These are phyloP conservation scores for Zygosaccharomyces sapae DNA, from an alignment of 1,139 yeast species.

Conservation along the genomic window DNA sequence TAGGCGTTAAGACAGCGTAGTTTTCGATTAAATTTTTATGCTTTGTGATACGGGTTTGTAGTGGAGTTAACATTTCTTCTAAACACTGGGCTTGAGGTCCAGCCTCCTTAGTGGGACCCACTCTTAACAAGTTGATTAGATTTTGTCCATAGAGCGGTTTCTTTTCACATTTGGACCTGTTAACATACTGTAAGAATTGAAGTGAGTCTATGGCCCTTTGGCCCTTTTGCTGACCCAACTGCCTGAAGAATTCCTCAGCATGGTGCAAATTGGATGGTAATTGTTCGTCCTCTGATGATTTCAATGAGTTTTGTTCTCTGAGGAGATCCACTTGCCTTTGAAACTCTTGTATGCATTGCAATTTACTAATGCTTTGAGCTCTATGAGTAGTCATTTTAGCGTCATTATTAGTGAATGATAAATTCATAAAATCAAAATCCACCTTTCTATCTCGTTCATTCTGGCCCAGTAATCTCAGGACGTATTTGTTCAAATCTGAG, in stretches of 20 bases:
- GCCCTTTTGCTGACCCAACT: conserved; percentile 50
- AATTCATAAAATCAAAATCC: conserved; percentile 55
- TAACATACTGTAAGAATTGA: conserved; percentile 59
- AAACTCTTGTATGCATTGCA: conserved; percentile 49
- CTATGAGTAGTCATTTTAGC: conserved; percentile 45
- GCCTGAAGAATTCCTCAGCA: conserved; percentile 58
- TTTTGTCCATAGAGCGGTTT: conserved; percentile 56
- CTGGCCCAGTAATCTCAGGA: conserved; percentile 41
- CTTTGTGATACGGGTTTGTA: conserved; percentile 39
- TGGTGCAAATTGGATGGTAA: conserved; percentile 33
- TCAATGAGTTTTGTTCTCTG: conserved; percentile 24
- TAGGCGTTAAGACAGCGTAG: conserved; percentile 84
- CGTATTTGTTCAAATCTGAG: conserved; percentile 42
- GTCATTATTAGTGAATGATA: conserved; percentile 52
- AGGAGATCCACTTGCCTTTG: conserved; percentile 44
- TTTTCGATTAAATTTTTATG: conserved; percentile 55
- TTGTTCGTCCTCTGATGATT: conserved; percentile 32
- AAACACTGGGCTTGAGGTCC: conserved; percentile 3
- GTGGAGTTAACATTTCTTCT: conserved; percentile 37
- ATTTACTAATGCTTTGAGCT: conserved; percentile 42
- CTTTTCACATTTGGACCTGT: conserved; percentile 56
- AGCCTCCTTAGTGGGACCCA: conserved; percentile 7
- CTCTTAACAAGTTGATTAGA: conserved; percentile 31
- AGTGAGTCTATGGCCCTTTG: conserved; percentile 49
- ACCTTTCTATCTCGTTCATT: conserved; percentile 37